Evolutionary conservation across 179 eudicot genomes (phyloP), one percentile per base, ranked within the genome.

Genomic region (Beta macrorhiza): DNA sequence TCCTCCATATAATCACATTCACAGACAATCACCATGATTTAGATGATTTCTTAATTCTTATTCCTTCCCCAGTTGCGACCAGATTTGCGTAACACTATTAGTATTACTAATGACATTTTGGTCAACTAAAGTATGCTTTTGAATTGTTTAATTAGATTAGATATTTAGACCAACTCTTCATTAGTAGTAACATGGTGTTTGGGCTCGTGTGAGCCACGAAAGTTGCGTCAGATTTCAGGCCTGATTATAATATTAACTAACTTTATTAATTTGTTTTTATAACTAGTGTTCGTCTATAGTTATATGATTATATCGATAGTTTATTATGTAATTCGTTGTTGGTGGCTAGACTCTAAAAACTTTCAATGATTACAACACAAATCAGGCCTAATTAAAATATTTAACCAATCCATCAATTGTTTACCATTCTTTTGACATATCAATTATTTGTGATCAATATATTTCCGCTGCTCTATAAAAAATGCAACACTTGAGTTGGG

Each of bases 71-170:
- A 55, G 32, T 69, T 79, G 76, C 52, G 42, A 56, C 65, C 63
- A 57, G 67, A 56, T 79, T 70, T 69, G 76, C 67, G 67, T 56
- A 42, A 32, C 74, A 78, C 32, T 61, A 53, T 45, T 47, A 19
- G n/a, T 9, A 25, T 2, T 3, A 14, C 53, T 49, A 5, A 49
- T 49, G 53, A 9, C 7, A 7, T 29, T 70, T 19, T 77, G 22
- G 79, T 77, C 79, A 70, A 78, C 80, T 78, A 22, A 77, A 64
- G 17, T 45, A 76, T 45, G 16, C 75, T 69, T 69, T 82, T 32
- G 19, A 29, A 11, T 61, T 49, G 22, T 37, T 59, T 79, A 59
- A 8, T 59, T 19, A 12, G 25, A 25, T 15, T 15, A 58, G 5
- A 58, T 15, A 58, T 15, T 58, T 58, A 9, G 53, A 49, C 10